A percentile compares a stretch with the other conserved stretches of the same genome.
phyloP scores from a whole-genome alignment of 805 yeast species.

The Kazachstania psychrophila region DNA sequence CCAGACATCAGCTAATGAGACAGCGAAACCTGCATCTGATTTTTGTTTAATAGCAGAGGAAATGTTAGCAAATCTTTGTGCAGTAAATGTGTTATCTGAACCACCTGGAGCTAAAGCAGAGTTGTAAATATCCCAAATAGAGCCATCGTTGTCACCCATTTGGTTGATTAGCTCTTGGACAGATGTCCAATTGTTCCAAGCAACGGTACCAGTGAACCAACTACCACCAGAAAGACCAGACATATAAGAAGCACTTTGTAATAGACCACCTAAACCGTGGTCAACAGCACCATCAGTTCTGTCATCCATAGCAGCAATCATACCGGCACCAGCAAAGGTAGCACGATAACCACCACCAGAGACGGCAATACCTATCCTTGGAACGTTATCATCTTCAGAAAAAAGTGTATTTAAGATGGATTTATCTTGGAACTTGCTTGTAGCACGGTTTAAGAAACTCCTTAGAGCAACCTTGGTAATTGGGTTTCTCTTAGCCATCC shows the following conservation, averaged over 20 bases:
- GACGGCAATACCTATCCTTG: conserved; percentile 50
- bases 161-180: conserved; percentile 47
- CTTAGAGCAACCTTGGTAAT: conserved; percentile 38
- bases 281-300: conserved; percentile 48
- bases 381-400: conserved; percentile 24
- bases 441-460: conserved; percentile 36
- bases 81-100: conserved; percentile 41
- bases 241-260: conserved; percentile 61
- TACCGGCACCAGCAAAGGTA: conserved; percentile 82
- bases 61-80: conserved; percentile 43
- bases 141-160: conserved; percentile 25
- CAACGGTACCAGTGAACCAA: conserved; percentile 67
- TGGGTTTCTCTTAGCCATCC: conserved; percentile 43
- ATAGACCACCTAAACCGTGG: conserved; percentile 60
- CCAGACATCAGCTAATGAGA: conserved; percentile 69
- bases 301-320: conserved; percentile 71
- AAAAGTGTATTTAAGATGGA: conserved; percentile 16
- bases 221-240: conserved; percentile 78
- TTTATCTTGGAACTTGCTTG: conserved; percentile 16
- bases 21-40: conserved; percentile 53
- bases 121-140: conserved; percentile 63
- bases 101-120: conserved; percentile 59
- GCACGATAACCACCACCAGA: conserved; percentile 92
- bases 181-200: conserved; percentile 62
- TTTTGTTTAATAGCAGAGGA: conserved; percentile 43